Conservation (phyloP, 306 rosid genomes). For the Gynostemma pentaphyllum region DNA sequence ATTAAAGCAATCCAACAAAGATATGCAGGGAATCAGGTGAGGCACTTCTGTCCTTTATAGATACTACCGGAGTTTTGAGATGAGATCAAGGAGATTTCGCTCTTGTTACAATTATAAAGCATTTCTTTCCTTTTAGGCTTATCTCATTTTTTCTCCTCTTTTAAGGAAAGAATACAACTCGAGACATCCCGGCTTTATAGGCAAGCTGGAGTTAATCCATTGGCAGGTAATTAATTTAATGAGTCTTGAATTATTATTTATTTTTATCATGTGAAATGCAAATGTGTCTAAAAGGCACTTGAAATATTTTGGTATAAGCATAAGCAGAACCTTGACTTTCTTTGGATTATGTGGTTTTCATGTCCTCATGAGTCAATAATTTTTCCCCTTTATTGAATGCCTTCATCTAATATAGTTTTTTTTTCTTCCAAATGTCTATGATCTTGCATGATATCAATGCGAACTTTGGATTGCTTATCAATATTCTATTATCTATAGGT, state of each 20-base stretch:
- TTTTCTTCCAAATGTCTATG: neutral
- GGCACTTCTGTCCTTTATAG: slow-evolving; percentile 16
- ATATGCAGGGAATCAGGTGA: slow-evolving; percentile 94
- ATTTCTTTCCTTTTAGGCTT: slow-evolving; percentile 25
- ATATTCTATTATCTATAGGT: slow-evolving; percentile 32
- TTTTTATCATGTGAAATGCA: neutral
- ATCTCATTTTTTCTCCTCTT: slow-evolving; percentile 19
- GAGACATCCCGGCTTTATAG: slow-evolving; percentile 88
- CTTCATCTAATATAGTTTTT: neutral
- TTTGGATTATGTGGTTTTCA: too few species aligned
- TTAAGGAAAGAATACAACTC: slow-evolving; percentile 99
- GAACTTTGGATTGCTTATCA: neutral
- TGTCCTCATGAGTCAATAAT: neutral
- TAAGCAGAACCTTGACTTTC: too few species aligned
- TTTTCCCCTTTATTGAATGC: neutral
- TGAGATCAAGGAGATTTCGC: slow-evolving; percentile 11
- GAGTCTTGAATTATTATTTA: neutral
- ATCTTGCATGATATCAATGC: neutral
- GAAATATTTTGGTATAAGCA: too few species aligned
- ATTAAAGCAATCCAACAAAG: slow-evolving; percentile 94
- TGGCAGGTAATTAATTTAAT: slow-evolving; percentile 51
- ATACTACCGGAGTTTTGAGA: slow-evolving; percentile 9
- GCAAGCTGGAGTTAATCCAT: slow-evolving; percentile 96
- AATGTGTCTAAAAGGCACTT: neutral
- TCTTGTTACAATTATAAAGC: neutral